These are phyloP conservation scores for Fusarium hainanense DNA, from an alignment of 2,329 filamentous ascomycete species.

Conservation along the genomic window DNA sequence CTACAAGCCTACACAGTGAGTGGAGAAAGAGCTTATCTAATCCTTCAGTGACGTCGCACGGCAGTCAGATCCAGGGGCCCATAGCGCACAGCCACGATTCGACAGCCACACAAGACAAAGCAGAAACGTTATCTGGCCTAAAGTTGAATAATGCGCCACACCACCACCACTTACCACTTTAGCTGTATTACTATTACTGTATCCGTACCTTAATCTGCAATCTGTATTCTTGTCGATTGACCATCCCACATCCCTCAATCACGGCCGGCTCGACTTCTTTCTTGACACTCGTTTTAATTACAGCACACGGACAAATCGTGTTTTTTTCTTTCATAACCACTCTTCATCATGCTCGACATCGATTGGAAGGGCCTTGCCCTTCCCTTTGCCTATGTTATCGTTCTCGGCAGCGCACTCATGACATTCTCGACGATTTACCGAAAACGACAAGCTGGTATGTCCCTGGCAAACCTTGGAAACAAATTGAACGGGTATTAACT, in stretches of 20 bases:
- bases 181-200: conserved; percentile 2
- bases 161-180: conserved; percentile 21
- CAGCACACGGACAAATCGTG: neutral
- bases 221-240: conserved; percentile 33
- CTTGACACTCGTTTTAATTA: conserved; percentile 29
- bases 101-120: conserved; percentile 14
- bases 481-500: conserved; percentile 5
- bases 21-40: conserved; percentile 30
- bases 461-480: neutral
- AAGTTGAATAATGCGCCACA: conserved; percentile 37
- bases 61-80: conserved; percentile 16
- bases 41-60: conserved; percentile 35
- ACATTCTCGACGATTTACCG: conserved; percentile 95
- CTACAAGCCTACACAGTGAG: conserved; percentile 32
- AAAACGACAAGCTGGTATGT: conserved; percentile 84
- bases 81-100: conserved; percentile 14
- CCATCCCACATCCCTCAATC: conserved; percentile 1
- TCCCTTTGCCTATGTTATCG: conserved; percentile 88
- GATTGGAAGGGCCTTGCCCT: conserved; percentile 89
- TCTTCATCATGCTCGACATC: conserved; percentile 62
- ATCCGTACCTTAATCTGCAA: conserved; percentile 2
- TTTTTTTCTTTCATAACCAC: conserved; percentile 8
- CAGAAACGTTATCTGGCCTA: conserved; percentile 37
- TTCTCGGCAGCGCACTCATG: conserved; percentile 87
- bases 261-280: conserved; percentile 26